These are phyloP conservation scores for Aspergillus terreus DNA, from an alignment of 2,329 filamentous ascomycete genomes.

Conservation along the genomic window DNA sequence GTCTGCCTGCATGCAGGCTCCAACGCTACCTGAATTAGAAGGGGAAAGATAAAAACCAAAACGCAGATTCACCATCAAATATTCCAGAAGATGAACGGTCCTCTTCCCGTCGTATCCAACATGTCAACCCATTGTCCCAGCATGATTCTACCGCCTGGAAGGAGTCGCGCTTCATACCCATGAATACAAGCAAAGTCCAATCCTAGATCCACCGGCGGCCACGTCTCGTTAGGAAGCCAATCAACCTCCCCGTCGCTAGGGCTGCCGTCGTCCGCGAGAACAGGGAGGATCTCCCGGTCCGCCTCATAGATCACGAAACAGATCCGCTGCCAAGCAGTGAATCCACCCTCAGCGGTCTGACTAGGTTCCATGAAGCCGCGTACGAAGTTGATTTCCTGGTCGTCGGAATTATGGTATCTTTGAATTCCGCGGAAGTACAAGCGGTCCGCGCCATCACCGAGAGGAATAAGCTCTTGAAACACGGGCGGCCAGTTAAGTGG, in stretches of 20 bases:
- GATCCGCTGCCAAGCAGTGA: slow-evolving; percentile 36
- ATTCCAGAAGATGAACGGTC: slow-evolving; percentile 34
- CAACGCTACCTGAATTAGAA: not conserved
- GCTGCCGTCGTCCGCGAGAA: slow-evolving; percentile 13
- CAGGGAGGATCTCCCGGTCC: slow-evolving; percentile 15
- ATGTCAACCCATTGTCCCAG: slow-evolving; percentile 46
- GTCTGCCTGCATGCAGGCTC: not conserved
- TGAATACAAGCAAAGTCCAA: slow-evolving; percentile 34
- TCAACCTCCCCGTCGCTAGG: not conserved
- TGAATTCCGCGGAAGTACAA: slow-evolving; percentile 26
- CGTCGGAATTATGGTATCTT: slow-evolving; percentile 9
- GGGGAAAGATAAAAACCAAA: not conserved
- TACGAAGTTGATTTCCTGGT: slow-evolving; percentile 14
- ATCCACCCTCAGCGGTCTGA: slow-evolving; percentile 19
- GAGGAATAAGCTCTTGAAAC: slow-evolving; percentile 22
- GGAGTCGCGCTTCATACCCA: slow-evolving; percentile 47
- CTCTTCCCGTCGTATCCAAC: slow-evolving; percentile 16
- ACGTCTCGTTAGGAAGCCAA: slow-evolving; percentile 11
- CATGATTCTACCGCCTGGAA: slow-evolving; percentile 47
- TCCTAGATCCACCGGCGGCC: slow-evolving; percentile 12
- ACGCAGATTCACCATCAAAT: slow-evolving; percentile 6
- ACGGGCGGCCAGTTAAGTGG: slow-evolving; percentile 25
- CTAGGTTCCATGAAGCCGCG: slow-evolving; percentile 36
- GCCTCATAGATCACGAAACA: slow-evolving; percentile 34
- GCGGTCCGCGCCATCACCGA: slow-evolving; percentile 1